phyloP scores from a whole-genome alignment of 805 yeast genomes.

The Candida parachauliodes region DNA sequence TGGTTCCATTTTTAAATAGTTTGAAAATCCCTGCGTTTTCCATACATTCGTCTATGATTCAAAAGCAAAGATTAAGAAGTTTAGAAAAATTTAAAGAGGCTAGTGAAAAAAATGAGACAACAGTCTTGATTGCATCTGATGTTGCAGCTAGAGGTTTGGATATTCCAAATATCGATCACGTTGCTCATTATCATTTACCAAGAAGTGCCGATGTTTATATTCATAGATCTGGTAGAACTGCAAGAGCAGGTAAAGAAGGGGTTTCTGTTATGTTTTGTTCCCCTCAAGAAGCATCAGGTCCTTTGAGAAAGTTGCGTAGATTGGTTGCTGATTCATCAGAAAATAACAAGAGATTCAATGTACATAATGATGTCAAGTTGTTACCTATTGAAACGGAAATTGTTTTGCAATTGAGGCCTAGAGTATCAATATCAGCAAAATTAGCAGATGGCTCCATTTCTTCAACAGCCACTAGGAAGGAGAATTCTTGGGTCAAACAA shows the following conservation, averaged over 20 bases:
- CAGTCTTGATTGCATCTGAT: slow-evolving; percentile 88
- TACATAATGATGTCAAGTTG: slow-evolving; percentile 53
- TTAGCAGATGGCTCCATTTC: slow-evolving; percentile 71
- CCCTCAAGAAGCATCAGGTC: slow-evolving; percentile 90
- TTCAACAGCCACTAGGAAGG: slow-evolving; percentile 57
- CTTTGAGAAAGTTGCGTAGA: slow-evolving; percentile 70
- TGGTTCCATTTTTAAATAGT: slow-evolving; percentile 70
- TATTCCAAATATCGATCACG: slow-evolving; percentile 86
- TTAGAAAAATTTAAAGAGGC: slow-evolving; percentile 73
- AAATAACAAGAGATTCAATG: slow-evolving; percentile 24
- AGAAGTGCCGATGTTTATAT: slow-evolving; percentile 91
- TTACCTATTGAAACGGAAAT: slow-evolving; percentile 77
- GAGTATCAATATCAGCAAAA: slow-evolving; percentile 66
- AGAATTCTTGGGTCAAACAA: slow-evolving; percentile 75
- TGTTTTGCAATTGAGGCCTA: slow-evolving; percentile 62
- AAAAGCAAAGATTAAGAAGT: slow-evolving; percentile 83
- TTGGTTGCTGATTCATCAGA: slow-evolving; percentile 38
- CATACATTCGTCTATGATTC: slow-evolving; percentile 91
- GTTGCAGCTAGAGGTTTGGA: slow-evolving; percentile 98
- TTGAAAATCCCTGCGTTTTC: slow-evolving; percentile 69
- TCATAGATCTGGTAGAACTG: slow-evolving; percentile 98
- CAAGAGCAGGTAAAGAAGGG: slow-evolving; percentile 91
- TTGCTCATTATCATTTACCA: slow-evolving; percentile 93
- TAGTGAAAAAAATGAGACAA: slow-evolving; percentile 42
- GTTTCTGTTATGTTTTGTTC: slow-evolving; percentile 92